phyloP scores from a whole-genome alignment of 2,329 filamentous ascomycete species.

The Lizonia empirigonia region DNA sequence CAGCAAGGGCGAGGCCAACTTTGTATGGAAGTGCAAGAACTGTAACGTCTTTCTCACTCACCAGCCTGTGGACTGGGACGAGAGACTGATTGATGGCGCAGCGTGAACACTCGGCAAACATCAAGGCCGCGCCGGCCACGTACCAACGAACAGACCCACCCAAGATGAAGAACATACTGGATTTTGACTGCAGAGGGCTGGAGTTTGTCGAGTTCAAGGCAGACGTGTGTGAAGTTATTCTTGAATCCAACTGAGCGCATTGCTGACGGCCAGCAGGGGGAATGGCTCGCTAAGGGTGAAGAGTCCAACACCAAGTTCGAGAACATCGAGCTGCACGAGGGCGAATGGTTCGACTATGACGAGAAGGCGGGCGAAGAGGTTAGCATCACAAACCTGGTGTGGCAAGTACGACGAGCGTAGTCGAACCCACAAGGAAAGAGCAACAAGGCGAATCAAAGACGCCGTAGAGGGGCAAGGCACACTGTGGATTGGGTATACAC shows the following conservation, averaged over 20 bases:
- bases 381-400: constrained; percentile 86
- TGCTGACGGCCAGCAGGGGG: constrained; percentile 64
- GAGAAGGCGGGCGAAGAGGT: constrained; percentile 92
- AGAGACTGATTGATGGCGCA: constrained; percentile 43
- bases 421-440: background rate
- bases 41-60: constrained; percentile 73
- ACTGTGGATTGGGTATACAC: background rate
- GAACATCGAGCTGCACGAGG: constrained; percentile 80
- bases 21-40: constrained; percentile 99
- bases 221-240: constrained; percentile 64
- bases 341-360: constrained; percentile 98
- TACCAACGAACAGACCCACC: constrained; percentile 76
- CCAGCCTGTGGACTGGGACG: background rate
- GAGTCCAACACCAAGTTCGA: constrained; percentile 84
- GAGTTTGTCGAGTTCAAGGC: constrained; percentile 91
- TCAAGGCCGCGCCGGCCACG: constrained; percentile 72
- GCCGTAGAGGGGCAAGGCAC: background rate
- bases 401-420: constrained; percentile 78
- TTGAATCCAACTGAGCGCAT: background rate
- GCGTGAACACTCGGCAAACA: constrained; percentile 85
- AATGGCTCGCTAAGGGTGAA: constrained; percentile 82
- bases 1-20: constrained; percentile 94
- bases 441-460: background rate
- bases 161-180: constrained; percentile 78
- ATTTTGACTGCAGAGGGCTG: constrained; percentile 91